A percentile compares a stretch with the other conserved stretches of the same genome.
Evolutionary conservation across 73 alveolate species (phyloP).

Genomic region (Symbiodinium pilosum): DNA sequence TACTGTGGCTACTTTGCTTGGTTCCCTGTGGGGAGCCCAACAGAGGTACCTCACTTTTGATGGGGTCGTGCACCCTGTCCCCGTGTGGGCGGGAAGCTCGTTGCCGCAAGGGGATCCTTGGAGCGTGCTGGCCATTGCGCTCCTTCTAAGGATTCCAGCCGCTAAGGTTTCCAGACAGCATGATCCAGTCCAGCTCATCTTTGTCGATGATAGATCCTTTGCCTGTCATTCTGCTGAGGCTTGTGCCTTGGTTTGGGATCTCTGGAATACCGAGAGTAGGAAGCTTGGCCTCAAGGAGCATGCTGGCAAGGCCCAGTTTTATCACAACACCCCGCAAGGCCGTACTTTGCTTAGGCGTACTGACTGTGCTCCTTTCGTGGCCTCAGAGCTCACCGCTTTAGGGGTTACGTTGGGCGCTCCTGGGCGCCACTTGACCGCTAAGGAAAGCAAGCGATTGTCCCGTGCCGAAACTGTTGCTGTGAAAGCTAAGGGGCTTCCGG

Average conservation of each 20-base stretch:
- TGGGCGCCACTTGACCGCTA: neutral
- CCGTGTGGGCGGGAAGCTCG: neutral
- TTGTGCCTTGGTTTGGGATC: neutral
- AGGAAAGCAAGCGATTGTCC: neutral
- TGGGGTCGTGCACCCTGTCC: neutral
- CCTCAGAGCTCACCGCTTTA: neutral
- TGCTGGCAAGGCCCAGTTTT: neutral
- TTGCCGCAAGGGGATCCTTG: neutral
- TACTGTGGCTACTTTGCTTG: neutral
- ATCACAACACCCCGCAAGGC: neutral
- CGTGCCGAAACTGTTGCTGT: neutral
- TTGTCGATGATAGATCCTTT: neutral
- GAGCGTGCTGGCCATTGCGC: neutral
- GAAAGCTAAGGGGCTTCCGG: neutral
- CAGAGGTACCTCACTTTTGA: neutral
- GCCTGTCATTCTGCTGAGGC: neutral
- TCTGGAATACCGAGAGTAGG: neutral
- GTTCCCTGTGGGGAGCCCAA: neutral
- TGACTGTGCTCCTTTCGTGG: neutral
- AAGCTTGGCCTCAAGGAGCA: neutral
- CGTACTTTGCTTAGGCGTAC: neutral
- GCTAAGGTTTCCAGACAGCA: neutral
- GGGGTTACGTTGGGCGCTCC: neutral
- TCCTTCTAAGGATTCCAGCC: neutral
- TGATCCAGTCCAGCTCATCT: neutral